Percentiles rank a stretch among this genome's conserved stretches.
These are phyloP conservation scores for Wolfiporia cocos DNA, from an alignment of 1,284 basidiomycete species.

Conservation along the genomic window DNA sequence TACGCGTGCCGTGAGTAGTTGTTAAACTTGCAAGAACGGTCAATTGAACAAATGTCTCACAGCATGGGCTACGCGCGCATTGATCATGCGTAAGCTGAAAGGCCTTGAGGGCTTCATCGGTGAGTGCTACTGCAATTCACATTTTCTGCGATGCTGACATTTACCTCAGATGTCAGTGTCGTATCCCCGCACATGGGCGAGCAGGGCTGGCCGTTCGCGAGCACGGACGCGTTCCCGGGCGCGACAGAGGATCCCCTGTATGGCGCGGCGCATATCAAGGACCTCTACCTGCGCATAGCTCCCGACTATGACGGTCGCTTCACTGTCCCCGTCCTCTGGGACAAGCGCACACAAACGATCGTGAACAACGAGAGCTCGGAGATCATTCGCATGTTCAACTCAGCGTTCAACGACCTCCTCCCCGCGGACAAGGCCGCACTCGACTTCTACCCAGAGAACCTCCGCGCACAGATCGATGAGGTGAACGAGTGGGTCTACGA, in stretches of 20 bases:
- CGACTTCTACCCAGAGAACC: conserved; percentile 17
- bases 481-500: conserved; percentile 88
- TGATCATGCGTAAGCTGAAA: conserved; percentile 89
- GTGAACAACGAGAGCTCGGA: conserved; percentile 96
- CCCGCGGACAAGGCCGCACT: conserved; percentile 53
- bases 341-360: conserved; percentile 84
- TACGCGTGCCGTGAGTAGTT: conserved; percentile 65
- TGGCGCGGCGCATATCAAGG: conserved; percentile 68
- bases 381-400: conserved; percentile 91
- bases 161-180: conserved; percentile 84
- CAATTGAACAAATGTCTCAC: neutral
- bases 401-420: conserved; percentile 72
- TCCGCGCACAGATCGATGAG: conserved; percentile 68
- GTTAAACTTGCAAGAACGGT: neutral
- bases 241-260: conserved; percentile 72
- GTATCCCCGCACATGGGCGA: conserved; percentile 86
- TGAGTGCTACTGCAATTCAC: too few species aligned
- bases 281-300: conserved; percentile 80
- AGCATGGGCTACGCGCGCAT: conserved; percentile 92
- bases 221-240: conserved; percentile 61
- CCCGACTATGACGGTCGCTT: conserved; percentile 72
- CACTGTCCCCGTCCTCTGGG: conserved; percentile 94
- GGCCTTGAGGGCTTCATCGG: conserved; percentile 84
- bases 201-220: conserved; percentile 87
- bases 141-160: too few species aligned